Conservation (phyloP, 2,329 filamentous ascomycete genomes). For the Magnaporthiopsis rhizophila region DNA sequence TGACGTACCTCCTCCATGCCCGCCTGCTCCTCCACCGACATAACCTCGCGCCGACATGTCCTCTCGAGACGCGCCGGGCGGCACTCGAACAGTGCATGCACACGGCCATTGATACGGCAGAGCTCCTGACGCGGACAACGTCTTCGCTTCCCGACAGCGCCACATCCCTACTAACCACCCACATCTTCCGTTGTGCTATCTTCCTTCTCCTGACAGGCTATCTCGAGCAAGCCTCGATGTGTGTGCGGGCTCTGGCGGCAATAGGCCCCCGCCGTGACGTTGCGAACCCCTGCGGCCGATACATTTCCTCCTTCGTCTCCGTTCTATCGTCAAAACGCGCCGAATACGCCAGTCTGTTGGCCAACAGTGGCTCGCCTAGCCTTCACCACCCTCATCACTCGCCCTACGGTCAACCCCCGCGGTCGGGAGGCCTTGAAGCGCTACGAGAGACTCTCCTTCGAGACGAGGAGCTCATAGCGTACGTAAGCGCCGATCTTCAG, state of each 20-base stretch:
- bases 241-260: constrained; percentile 61
- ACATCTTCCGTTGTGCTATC: constrained; percentile 80
- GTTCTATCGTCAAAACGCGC: constrained; percentile 49
- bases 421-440: constrained; percentile 14
- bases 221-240: constrained; percentile 63
- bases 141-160: constrained; percentile 55
- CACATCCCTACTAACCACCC: constrained; percentile 68
- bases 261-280: constrained; percentile 66
- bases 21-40: constrained; percentile 83
- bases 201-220: constrained; percentile 70
- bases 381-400: constrained; percentile 18
- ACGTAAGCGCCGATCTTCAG: constrained; percentile 81
- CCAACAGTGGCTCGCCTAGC: constrained; percentile 18
- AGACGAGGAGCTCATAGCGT: constrained; percentile 85
- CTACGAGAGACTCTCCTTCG: constrained; percentile 33
- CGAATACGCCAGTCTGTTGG: constrained; percentile 27
- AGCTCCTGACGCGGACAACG: constrained; percentile 60
- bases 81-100: constrained; percentile 72
- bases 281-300: constrained; percentile 71
- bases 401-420: constrained; percentile 15
- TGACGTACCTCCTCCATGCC: constrained; percentile 72
- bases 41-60: constrained; percentile 69
- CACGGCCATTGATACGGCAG: constrained; percentile 70
- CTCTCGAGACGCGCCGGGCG: constrained; percentile 54
- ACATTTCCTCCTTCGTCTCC: constrained; percentile 73